Evolutionary conservation across 2,329 filamentous ascomycete genomes (phyloP), one percentile per base, ranked within the genome.

Genomic region (Fusarium avenaceum): DNA sequence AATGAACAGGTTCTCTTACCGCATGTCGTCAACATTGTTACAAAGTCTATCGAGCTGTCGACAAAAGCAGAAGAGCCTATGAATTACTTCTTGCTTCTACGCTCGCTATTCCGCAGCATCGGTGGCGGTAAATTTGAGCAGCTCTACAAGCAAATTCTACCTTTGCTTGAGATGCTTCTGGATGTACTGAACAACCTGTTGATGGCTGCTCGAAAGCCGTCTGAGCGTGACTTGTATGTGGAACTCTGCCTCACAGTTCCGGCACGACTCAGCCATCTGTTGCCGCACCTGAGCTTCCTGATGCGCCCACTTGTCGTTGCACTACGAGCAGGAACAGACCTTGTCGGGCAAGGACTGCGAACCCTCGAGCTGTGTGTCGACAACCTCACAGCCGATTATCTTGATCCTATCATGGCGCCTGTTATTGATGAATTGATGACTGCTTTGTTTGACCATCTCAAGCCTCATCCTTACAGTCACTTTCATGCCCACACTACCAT

Each of bases 361-460:
- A 99, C 96, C 0, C 83, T 99, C 7, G 96, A 99, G 75, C 87
- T 99, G 3, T 99, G 96, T 74, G 96, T 99, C 19, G 96, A 99
- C 68, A 99, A 99, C 72, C 86, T 99, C 1, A 99, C 96, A 0
- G 95, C 96, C 0, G 96, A 99, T 75, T 99, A 99, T 75, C 83
- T 99, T 15, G 96, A 99, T 73, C 96, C 96, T 0, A 98, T 99
- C 74, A 99, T 99, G 95, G 93, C 95, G 3, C 96, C 96, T 0
- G 96, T 98, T 26, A 98, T 99, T 78, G 95, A 99, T 73, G 96
- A 99, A 76, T 84, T 99, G 44, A 99, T 99, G 96, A 96, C 94
- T 46, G 95, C 95, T 2, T 85, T 99, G 2, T 99, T 97, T 85
- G 94, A 97, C 67, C 96, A 99, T 77, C 85, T 99, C 42, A 92